phyloP scores from a whole-genome alignment of 2,329 filamentous ascomycete species.

The Penicillium sp. region DNA sequence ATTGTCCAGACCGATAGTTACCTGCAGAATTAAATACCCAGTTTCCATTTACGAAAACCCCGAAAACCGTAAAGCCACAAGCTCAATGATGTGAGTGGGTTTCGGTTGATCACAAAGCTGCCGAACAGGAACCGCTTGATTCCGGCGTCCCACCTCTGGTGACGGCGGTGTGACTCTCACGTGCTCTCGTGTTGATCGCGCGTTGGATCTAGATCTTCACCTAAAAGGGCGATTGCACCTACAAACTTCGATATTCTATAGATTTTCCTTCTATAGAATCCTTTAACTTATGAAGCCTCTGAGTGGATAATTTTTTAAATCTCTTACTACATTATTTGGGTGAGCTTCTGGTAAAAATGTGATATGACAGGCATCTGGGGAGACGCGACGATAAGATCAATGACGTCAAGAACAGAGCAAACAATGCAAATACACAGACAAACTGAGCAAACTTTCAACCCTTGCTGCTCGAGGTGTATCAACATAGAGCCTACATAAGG shows the following conservation, averaged over 20 bases:
- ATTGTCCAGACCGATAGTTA: conserved; percentile 1
- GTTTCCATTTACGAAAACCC: background rate
- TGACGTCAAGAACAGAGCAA: conserved; percentile 16
- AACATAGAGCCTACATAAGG: too few relatives aligned
- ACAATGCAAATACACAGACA: conserved; percentile 2
- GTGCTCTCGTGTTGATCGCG: conserved; percentile 26
- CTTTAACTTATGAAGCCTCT: background rate
- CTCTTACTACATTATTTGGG: rapidly evolving
- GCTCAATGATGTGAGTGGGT: conserved; percentile 22
- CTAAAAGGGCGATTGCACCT: conserved; percentile 15
- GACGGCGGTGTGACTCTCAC: conserved; percentile 26
- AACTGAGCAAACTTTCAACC: conserved; percentile 1
- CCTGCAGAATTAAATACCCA: background rate
- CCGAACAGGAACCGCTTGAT: conserved; percentile 26
- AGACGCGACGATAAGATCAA: conserved; percentile 24
- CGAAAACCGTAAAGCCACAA: conserved; percentile 8
- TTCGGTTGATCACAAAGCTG: conserved; percentile 23
- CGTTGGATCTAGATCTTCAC: conserved; percentile 15
- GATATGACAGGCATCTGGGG: conserved; percentile 12
- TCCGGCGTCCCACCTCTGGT: conserved; percentile 16
- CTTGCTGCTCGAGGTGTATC: background rate
- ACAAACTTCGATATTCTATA: background rate
- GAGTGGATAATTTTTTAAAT: background rate
- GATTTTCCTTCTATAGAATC: too few relatives aligned
- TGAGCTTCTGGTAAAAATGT: background rate